Conservation (phyloP, 495 filamentous ascomycete genomes). For the Talaromyces borbonicus region DNA sequence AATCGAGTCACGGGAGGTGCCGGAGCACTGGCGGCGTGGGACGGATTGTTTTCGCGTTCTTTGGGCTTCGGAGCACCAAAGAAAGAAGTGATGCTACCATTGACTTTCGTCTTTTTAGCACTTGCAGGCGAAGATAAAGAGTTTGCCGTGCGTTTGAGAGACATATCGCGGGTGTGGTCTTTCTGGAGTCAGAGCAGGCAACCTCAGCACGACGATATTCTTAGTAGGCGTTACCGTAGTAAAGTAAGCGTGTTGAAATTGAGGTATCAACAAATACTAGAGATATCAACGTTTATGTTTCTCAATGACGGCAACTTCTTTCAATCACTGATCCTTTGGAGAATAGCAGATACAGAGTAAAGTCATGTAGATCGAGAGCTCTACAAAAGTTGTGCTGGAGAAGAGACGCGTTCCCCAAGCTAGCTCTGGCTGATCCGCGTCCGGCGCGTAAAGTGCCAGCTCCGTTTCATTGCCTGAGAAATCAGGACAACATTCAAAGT, state of each 20-base stretch:
- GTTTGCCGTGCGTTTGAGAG: slow-evolving; percentile 1
- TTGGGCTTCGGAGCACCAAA: slow-evolving; percentile 46
- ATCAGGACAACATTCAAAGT: neutral
- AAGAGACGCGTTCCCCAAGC: no score
- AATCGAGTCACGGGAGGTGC: slow-evolving; percentile 40
- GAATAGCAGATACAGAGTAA: no score
- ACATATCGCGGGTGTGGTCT: neutral
- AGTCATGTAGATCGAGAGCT: no score
- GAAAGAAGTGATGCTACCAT: slow-evolving; percentile 55
- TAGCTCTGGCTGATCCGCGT: slow-evolving; percentile 2
- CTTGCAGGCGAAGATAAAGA: neutral
- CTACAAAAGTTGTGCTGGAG: no score
- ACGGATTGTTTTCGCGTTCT: slow-evolving; percentile 22
- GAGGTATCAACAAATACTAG: no score
- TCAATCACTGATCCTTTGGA: no score
- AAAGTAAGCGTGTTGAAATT: no score
- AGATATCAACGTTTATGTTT: no score
- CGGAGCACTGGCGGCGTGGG: slow-evolving; percentile 15
- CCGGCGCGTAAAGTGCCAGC: neutral
- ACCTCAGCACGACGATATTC: no score
- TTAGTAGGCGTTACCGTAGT: no score
- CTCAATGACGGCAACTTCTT: no score
- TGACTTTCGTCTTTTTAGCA: slow-evolving; percentile 59
- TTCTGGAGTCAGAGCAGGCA: no score
- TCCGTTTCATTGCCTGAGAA: neutral